Conservation (phyloP, 2,329 filamentous ascomycete genomes). For the Diplocarpon mali region DNA sequence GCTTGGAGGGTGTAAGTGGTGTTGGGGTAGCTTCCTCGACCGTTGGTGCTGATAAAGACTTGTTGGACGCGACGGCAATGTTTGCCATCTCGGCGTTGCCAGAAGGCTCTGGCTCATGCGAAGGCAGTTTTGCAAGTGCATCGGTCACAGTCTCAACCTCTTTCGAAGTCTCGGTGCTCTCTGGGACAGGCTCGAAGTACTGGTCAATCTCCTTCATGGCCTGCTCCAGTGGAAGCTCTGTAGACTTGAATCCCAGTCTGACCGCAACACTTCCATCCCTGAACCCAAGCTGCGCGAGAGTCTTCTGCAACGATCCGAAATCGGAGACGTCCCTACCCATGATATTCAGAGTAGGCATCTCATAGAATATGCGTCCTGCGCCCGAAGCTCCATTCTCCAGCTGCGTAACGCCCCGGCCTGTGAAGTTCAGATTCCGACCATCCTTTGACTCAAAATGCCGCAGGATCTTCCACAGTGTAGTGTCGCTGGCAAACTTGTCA, state of each 20-base stretch:
- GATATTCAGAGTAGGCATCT: slow-evolving; percentile 74
- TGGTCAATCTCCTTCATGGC: slow-evolving; percentile 72
- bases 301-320: slow-evolving; percentile 80
- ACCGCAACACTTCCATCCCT: slow-evolving; percentile 75
- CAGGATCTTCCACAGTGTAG: slow-evolving; percentile 79
- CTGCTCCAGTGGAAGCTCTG: slow-evolving; percentile 68
- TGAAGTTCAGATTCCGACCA: slow-evolving; percentile 63
- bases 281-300: slow-evolving; percentile 74
- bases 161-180: slow-evolving; percentile 10
- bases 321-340: slow-evolving; percentile 69
- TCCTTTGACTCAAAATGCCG: slow-evolving; percentile 76
- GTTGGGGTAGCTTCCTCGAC: slow-evolving; percentile 4
- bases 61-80: background rate
- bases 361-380: slow-evolving; percentile 73
- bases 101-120: slow-evolving; percentile 4
- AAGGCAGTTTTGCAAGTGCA: slow-evolving; percentile 11
- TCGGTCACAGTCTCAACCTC: slow-evolving; percentile 12
- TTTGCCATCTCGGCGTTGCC: slow-evolving; percentile 7
- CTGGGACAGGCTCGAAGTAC: slow-evolving; percentile 46
- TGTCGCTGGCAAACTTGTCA: slow-evolving; percentile 80
- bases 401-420: slow-evolving; percentile 65
- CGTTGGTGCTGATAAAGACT: background rate
- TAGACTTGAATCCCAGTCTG: slow-evolving; percentile 64
- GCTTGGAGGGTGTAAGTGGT: slow-evolving; percentile 7
- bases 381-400: slow-evolving; percentile 38